These are phyloP conservation scores for Aegilops sharonensis DNA, from an alignment of 176 grass and related monocot genomes.

Conservation along the genomic window DNA sequence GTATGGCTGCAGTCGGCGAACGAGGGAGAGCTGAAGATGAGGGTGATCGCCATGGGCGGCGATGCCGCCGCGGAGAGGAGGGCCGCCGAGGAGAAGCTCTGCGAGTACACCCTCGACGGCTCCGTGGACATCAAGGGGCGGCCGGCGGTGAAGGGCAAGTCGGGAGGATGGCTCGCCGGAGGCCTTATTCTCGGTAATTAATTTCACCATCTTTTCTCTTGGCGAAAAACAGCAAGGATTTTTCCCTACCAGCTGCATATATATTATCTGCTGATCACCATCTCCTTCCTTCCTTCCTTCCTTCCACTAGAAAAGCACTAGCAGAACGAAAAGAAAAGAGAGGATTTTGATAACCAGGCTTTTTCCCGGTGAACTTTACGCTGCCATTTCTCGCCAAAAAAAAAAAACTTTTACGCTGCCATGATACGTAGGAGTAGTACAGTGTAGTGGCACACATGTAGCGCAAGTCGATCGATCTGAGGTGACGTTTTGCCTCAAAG, in stretches of 20 bases:
- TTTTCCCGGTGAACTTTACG: background rate
- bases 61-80: background rate
- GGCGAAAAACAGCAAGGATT: too few species aligned
- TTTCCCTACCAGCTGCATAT: too few species aligned
- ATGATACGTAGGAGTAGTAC: background rate
- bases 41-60: constrained; percentile 36
- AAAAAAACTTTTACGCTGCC: too few species aligned
- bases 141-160: constrained; percentile 61
- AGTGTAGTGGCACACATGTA: too few species aligned
- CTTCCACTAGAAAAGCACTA: background rate
- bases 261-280: background rate
- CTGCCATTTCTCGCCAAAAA: too few species aligned
- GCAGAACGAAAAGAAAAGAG: background rate
- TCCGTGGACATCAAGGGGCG: constrained; percentile 68
- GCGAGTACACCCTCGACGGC: constrained; percentile 67
- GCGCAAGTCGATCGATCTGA: background rate
- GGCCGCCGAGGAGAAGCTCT: constrained; percentile 35
- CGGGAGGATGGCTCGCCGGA: constrained; percentile 73
- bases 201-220: background rate
- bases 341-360: background rate
- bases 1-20: constrained; percentile 29
- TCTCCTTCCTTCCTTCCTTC: background rate
- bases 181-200: constrained; percentile 77
- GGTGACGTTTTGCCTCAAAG: background rate
- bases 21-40: constrained; percentile 41